Evolutionary conservation across 768 basidiomycete species (phyloP).

Genomic region (Saitozyma sp.): DNA sequence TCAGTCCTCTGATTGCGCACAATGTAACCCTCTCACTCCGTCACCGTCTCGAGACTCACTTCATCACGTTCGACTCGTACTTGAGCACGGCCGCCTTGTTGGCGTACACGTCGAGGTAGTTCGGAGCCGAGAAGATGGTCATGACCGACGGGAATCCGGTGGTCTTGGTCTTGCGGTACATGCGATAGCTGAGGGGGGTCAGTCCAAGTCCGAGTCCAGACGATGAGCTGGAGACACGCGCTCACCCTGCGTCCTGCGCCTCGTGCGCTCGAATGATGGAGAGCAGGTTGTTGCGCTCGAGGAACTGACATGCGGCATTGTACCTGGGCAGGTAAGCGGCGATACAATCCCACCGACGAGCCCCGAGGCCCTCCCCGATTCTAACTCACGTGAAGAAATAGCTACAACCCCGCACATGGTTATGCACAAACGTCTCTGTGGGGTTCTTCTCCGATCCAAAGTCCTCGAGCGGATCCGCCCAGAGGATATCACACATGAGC

Average conservation of each 20-base stretch:
- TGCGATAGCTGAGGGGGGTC: conserved; percentile 70
- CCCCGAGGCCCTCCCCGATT: not conserved
- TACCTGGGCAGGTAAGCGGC: conserved; percentile 61
- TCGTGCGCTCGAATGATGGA: conserved; percentile 98
- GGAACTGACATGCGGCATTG: conserved; percentile 93
- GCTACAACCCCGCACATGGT: conserved; percentile 94
- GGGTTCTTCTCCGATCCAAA: conserved; percentile 87
- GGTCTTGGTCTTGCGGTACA: conserved; percentile 98
- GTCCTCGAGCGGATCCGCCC: conserved; percentile 97
- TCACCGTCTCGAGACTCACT: conserved; percentile 52
- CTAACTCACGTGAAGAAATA: conserved; percentile 93
- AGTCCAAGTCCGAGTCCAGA: conserved; percentile 2
- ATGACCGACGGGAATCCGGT: conserved; percentile 99
- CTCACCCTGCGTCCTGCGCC: conserved; percentile 95
- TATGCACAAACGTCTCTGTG: conserved; percentile 86
- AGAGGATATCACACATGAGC: conserved; percentile 97
- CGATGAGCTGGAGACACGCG: conserved; percentile 7
- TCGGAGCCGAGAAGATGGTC: conserved; percentile 99
- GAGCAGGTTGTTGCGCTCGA: conserved; percentile 93
- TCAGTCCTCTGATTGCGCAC: no score
- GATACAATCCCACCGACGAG: not conserved
- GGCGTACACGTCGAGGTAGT: conserved; percentile 97
- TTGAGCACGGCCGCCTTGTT: conserved; percentile 99
- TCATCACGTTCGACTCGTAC: conserved; percentile 98
- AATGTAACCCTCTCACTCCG: conserved; percentile 7